Evolutionary conservation across 371 early-diverging fungal genomes (phyloP).

Genomic region (Amoeboaphelidium occidentale): DNA sequence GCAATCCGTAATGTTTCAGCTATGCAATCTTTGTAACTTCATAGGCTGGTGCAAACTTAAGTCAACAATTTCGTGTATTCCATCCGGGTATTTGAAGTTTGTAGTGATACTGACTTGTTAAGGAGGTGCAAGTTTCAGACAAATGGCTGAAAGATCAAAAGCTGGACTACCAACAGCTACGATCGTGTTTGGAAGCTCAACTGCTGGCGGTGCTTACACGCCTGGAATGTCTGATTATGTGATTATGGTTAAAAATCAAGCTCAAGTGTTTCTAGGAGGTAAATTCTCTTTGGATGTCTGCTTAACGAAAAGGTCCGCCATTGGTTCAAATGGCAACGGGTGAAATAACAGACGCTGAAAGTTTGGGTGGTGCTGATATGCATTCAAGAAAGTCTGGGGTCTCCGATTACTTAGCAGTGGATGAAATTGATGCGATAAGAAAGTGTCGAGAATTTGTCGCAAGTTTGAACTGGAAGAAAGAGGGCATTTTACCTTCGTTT

Average conservation of each 20-base stretch:
- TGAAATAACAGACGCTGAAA: slow-evolving; percentile 39
- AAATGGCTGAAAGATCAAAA: slow-evolving; percentile 25
- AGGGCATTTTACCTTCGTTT: slow-evolving; percentile 22
- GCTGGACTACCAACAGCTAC: slow-evolving; percentile 34
- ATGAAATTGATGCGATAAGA: slow-evolving; percentile 32
- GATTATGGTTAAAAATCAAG: slow-evolving; percentile 47
- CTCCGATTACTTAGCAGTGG: slow-evolving; percentile 32
- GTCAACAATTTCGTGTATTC: slow-evolving; percentile 42
- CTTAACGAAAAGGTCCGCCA: too few species aligned
- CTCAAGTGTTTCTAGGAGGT: slow-evolving; percentile 42
- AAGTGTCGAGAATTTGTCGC: slow-evolving; percentile 38
- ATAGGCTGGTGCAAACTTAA: slow-evolving; percentile 44
- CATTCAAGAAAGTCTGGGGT: slow-evolving; percentile 24
- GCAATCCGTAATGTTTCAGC: slow-evolving; percentile 20
- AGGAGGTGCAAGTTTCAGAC: background rate
- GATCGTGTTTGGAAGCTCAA: slow-evolving; percentile 47
- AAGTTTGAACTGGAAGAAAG: slow-evolving; percentile 31
- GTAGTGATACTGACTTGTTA: background rate
- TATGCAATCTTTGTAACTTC: background rate
- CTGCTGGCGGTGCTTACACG: slow-evolving; percentile 48
- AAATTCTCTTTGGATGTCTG: too few species aligned
- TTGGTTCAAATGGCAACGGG: slow-evolving; percentile 51
- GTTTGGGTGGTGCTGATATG: slow-evolving; percentile 49
- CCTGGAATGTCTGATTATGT: slow-evolving; percentile 49
- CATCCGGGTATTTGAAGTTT: slow-evolving; percentile 24